phyloP scores from a whole-genome alignment of 768 basidiomycete genomes.

The Goffeauzyma gilvescens region DNA sequence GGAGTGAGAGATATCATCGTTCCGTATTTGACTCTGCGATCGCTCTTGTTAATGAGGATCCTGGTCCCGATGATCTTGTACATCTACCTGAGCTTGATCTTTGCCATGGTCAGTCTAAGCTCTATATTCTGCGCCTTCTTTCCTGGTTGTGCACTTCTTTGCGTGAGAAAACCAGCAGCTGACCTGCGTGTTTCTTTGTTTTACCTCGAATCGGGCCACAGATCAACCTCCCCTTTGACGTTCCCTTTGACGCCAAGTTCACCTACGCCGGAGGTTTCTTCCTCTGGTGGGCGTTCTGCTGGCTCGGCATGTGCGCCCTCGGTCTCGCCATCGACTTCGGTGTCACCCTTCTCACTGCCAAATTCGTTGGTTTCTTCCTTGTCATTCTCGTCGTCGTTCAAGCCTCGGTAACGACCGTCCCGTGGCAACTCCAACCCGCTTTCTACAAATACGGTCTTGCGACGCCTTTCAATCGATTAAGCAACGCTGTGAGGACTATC shows the following conservation, averaged over 20 bases:
- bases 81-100: constrained; percentile 34
- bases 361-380: constrained; percentile 32
- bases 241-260: constrained; percentile 35
- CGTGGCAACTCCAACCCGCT: constrained; percentile 29
- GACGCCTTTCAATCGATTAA: constrained; percentile 29
- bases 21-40: constrained; percentile 32
- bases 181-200: background rate
- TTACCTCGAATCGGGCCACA: constrained; percentile 1
- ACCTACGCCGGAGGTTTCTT: constrained; percentile 32
- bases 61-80: constrained; percentile 32
- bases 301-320: constrained; percentile 28
- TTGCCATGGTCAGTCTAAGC: constrained; percentile 32
- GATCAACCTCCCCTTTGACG: constrained; percentile 36
- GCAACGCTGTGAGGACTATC: constrained; percentile 24
- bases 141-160: background rate
- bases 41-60: constrained; percentile 33
- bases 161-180: background rate
- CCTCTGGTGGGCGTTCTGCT: constrained; percentile 32
- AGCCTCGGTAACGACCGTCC: constrained; percentile 20
- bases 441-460: constrained; percentile 29
- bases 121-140: background rate
- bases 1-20: constrained; percentile 29
- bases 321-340: constrained; percentile 13
- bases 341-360: constrained; percentile 31
- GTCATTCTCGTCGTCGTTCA: constrained; percentile 26